Conservation (phyloP, 495 filamentous ascomycete species). For the Aspergillus sparsus region DNA sequence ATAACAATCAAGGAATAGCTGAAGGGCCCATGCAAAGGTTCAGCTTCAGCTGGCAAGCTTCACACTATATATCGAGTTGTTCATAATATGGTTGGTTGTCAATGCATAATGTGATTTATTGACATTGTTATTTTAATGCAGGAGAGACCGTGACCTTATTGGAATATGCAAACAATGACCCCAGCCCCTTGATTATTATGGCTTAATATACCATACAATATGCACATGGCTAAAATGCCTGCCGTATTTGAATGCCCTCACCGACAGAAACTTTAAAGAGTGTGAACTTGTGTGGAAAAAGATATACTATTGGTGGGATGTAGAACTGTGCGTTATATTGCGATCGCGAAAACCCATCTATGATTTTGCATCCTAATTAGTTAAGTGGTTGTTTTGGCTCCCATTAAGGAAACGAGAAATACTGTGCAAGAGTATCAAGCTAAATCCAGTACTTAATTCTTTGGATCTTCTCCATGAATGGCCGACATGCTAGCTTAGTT, state of each 20-base stretch:
- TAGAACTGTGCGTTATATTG: not conserved
- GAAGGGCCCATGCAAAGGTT: not conserved
- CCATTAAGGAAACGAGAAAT: too few relatives aligned
- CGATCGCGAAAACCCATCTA: not conserved
- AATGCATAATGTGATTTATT: not conserved
- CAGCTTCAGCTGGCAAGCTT: slow-evolving; percentile 3
- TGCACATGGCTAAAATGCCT: slow-evolving; percentile 7
- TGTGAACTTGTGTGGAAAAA: slow-evolving; percentile 8
- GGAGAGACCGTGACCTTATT: not conserved
- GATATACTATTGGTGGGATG: not conserved
- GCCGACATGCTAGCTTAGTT: not conserved
- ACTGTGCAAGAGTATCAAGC: too few relatives aligned
- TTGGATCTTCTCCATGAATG: not conserved
- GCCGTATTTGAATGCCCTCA: slow-evolving; percentile 10
- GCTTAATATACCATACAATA: not conserved
- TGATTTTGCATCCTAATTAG: not conserved
- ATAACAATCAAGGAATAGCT: slow-evolving; percentile 1
- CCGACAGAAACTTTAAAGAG: slow-evolving; percentile 7
- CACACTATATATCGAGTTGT: not conserved
- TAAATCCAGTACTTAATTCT: too few relatives aligned
- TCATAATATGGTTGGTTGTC: not conserved
- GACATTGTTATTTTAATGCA: not conserved
- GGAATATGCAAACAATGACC: slow-evolving; percentile 9
- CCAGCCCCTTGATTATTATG: slow-evolving; percentile 5
- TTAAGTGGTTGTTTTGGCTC: not conserved